Percentiles rank a stretch among this genome's conserved stretches.
Conservation (phyloP, 441 rosid species). For the Gossypium davidsonii region DNA sequence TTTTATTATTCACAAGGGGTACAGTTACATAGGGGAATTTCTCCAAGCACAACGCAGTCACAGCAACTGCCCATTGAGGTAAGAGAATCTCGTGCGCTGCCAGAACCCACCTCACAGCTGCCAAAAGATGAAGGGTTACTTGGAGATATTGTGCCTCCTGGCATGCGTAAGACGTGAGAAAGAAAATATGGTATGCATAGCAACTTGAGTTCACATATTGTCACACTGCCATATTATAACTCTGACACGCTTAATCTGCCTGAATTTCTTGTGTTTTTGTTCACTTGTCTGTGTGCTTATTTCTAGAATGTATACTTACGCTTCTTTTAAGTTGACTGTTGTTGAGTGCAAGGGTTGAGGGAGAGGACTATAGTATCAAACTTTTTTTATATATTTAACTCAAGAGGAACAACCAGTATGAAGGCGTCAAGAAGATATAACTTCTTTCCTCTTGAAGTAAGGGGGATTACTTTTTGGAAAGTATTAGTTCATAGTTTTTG, state of each 20-base stretch:
- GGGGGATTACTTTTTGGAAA: neutral
- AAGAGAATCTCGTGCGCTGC: conserved; percentile 13
- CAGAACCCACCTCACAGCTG: conserved; percentile 11
- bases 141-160: conserved; percentile 77
- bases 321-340: neutral
- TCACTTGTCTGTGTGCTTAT: neutral
- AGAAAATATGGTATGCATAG: conserved; percentile 19
- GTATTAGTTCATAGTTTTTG: neutral
- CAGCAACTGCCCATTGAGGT: conserved; percentile 23
- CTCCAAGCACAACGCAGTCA: conserved; percentile 21
- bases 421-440: neutral
- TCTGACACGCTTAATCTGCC: neutral
- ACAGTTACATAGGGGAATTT: conserved; percentile 30
- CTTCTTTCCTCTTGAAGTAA: neutral
- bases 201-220: neutral
- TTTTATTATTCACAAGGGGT: conserved; percentile 38
- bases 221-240: neutral
- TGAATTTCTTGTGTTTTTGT: neutral
- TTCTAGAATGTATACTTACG: too few species aligned
- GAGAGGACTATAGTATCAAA: neutral
- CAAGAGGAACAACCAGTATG: neutral
- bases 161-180: conserved; percentile 47
- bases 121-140: conserved; percentile 67
- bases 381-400: neutral
- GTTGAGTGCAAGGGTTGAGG: neutral